Percentiles rank a stretch among this genome's conserved stretches.
Conservation (phyloP, 441 rosid species). For the Populus trichocarpa region DNA sequence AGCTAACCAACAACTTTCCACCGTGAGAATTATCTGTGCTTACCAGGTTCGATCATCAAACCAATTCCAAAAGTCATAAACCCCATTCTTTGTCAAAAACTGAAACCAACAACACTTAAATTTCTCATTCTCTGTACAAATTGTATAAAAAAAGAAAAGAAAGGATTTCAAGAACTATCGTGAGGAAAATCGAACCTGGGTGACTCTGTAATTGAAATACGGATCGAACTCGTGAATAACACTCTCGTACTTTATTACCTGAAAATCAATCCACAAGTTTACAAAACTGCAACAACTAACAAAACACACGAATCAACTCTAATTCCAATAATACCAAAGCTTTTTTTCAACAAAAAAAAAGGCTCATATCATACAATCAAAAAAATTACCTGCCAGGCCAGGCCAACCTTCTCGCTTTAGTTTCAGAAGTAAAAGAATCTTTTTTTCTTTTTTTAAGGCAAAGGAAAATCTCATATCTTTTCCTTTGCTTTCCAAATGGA, state of each 20-base stretch:
- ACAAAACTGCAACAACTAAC: constrained; percentile 11
- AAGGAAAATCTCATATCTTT: neutral
- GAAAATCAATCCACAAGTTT: constrained; percentile 30
- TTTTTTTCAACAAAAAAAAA: no score
- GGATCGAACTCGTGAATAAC: constrained; percentile 99
- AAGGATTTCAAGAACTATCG: neutral
- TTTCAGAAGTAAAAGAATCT: neutral
- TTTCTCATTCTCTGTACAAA: constrained; percentile 7
- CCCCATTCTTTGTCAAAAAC: constrained; percentile 95
- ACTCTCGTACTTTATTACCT: constrained; percentile 98
- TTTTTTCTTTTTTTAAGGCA: no score
- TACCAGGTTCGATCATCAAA: constrained; percentile 99
- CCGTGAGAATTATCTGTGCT: constrained; percentile 13
- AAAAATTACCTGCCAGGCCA: neutral
- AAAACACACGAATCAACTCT: constrained; percentile 1
- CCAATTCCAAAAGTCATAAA: constrained; percentile 99
- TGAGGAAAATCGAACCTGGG: constrained; percentile 57
- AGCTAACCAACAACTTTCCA: neutral
- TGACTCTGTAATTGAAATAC: constrained; percentile 95
- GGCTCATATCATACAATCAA: neutral
- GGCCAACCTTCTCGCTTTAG: neutral
- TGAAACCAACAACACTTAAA: constrained; percentile 36
- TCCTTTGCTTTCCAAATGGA: neutral
- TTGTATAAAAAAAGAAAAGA: neutral
- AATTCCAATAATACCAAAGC: neutral